Conservation (phyloP, 352 stramenopile species). For the Phytophthora aleatoria region DNA sequence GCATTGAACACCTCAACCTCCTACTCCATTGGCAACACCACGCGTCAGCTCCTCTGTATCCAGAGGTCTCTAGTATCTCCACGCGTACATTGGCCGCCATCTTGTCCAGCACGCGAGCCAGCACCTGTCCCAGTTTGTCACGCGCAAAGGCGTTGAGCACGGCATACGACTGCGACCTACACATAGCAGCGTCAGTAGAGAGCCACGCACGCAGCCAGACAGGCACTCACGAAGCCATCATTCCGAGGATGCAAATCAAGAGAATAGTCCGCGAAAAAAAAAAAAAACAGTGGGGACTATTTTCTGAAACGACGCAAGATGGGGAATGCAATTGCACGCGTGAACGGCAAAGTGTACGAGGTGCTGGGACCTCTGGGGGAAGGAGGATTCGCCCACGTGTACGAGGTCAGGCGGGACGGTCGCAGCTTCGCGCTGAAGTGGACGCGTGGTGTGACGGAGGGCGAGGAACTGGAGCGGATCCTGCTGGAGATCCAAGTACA, state of each 20-base stretch:
- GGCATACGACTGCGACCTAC: conserved; percentile 16
- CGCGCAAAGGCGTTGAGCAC: conserved; percentile 51
- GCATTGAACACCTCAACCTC: conserved; percentile 44
- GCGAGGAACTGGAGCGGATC: conserved; percentile 62
- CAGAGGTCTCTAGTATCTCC: neutral
- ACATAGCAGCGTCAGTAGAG: conserved; percentile 4
- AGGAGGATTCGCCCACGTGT: conserved; percentile 77
- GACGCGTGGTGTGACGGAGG: conserved; percentile 53
- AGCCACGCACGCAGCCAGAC: neutral
- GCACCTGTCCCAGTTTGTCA: conserved; percentile 56
- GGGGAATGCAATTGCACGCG: conserved; percentile 63
- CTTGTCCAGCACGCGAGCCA: conserved; percentile 63
- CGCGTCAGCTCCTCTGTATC: neutral
- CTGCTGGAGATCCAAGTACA: conserved; percentile 79
- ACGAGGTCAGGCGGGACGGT: conserved; percentile 48
- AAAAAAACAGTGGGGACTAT: conserved; percentile 2
- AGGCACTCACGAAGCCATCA: conserved; percentile 11
- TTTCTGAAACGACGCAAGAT: conserved; percentile 29
- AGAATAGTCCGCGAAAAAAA: conserved; percentile 6
- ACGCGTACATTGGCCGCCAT: conserved; percentile 41
- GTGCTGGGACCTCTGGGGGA: conserved; percentile 58
- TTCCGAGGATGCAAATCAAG: neutral
- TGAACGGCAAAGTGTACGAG: conserved; percentile 65
- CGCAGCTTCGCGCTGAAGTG: conserved; percentile 68
- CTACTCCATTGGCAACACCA: conserved; percentile 6